Conservation (phyloP, 352 stramenopile species). For the Globisporangium nodosum region DNA sequence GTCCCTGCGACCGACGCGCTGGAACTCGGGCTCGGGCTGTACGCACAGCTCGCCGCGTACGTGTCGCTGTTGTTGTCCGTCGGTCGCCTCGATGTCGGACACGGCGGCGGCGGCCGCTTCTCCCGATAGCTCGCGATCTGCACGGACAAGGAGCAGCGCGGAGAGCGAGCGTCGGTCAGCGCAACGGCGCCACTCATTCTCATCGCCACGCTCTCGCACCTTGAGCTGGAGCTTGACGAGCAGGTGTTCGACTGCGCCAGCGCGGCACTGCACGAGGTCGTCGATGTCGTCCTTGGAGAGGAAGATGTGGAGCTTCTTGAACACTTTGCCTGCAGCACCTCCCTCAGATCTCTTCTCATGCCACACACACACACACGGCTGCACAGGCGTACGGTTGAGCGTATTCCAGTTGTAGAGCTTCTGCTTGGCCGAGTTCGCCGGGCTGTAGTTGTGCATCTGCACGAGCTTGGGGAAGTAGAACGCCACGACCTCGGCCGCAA, state of each 20-base stretch:
- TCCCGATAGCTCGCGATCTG: constrained; percentile 81
- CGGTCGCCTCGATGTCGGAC: constrained; percentile 11
- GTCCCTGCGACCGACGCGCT: background rate
- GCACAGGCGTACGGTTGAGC: constrained; percentile 65
- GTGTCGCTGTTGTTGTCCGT: constrained; percentile 30
- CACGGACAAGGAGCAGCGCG: background rate
- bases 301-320: constrained; percentile 79
- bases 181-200: background rate
- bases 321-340: constrained; percentile 53
- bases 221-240: constrained; percentile 90
- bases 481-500: constrained; percentile 88
- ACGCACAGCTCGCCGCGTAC: constrained; percentile 1
- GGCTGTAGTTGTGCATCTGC: constrained; percentile 95
- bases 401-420: constrained; percentile 97
- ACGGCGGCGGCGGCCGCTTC: constrained; percentile 40
- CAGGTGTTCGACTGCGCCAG: constrained; percentile 88
- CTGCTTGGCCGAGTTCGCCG: constrained; percentile 89
- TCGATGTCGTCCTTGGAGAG: constrained; percentile 90
- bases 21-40: background rate
- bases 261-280: constrained; percentile 84
- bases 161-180: background rate
- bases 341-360: too few species aligned
- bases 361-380: too few species aligned
- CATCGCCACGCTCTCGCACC: constrained; percentile 20
- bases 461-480: constrained; percentile 95